phyloP scores from a whole-genome alignment of 2,329 filamentous ascomycete species.

The Botrytis cinerea region DNA sequence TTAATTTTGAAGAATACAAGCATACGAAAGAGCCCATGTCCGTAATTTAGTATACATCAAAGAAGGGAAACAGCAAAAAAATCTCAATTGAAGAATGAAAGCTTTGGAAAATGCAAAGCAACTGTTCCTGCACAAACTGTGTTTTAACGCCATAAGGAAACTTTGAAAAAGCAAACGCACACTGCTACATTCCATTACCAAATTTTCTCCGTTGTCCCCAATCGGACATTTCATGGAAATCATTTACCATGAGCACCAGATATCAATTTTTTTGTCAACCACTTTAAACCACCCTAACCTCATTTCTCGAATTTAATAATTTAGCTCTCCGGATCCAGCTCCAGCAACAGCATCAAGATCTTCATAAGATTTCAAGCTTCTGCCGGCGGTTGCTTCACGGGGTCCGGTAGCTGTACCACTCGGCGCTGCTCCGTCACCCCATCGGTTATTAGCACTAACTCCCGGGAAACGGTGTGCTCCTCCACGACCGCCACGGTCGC shows the following conservation, averaged over 20 bases:
- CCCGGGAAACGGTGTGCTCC: constrained; percentile 52
- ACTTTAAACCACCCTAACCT: not conserved
- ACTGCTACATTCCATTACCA: constrained; percentile 5
- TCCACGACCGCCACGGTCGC: constrained; percentile 32
- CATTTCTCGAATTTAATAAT: constrained; percentile 62
- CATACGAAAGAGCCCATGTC: not conserved
- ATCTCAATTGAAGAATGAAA: not conserved
- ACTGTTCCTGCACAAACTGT: constrained; percentile 13
- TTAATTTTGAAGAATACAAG: constrained; percentile 16
- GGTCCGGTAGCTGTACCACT: constrained; percentile 79
- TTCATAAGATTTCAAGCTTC: constrained; percentile 95
- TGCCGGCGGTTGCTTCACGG: constrained; percentile 86
- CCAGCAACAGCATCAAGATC: constrained; percentile 86
- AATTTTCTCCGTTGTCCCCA: constrained; percentile 11
- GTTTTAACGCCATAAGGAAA: constrained; percentile 12
- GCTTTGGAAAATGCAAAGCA: not conserved
- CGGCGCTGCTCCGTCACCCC: constrained; percentile 69
- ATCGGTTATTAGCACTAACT: constrained; percentile 56
- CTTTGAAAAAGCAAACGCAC: constrained; percentile 11
- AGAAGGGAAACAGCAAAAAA: constrained; percentile 13
- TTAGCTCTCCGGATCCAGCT: constrained; percentile 77
- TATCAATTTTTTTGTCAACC: not conserved
- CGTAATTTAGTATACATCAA: constrained; percentile 19
- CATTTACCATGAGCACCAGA: not conserved
- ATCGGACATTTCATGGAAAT: not conserved